These are phyloP conservation scores for Tetrahymena malaccensis DNA, from an alignment of 73 alveolate genomes.

Conservation along the genomic window DNA sequence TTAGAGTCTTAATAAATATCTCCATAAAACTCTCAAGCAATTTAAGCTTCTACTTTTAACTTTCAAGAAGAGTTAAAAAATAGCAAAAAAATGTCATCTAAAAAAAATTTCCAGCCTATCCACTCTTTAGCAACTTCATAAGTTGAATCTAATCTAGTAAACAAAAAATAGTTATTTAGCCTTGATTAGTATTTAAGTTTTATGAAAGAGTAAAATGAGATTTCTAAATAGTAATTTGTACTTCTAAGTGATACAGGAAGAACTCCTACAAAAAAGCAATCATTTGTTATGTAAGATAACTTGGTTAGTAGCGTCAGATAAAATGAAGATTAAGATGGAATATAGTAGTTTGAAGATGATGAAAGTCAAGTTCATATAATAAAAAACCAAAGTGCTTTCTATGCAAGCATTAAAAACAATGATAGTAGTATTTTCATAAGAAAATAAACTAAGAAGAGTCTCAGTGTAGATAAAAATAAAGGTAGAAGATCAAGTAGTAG, in stretches of 20 bases:
- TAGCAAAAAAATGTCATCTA: background rate
- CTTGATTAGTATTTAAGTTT: background rate
- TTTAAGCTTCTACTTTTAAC: background rate
- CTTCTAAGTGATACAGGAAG: background rate
- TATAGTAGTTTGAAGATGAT: background rate
- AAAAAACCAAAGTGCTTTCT: background rate
- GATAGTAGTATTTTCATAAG: background rate
- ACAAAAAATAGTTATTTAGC: no score
- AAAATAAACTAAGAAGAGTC: background rate
- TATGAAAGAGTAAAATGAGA: background rate
- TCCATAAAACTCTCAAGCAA: background rate
- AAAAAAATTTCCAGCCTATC: background rate
- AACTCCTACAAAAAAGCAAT: background rate
- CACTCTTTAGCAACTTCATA: background rate
- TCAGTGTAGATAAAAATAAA: background rate
- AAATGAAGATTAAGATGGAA: background rate
- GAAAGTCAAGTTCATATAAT: background rate
- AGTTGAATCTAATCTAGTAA: background rate
- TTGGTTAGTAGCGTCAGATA: background rate
- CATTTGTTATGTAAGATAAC: background rate
- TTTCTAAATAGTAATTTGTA: background rate
- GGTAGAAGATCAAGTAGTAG: background rate
- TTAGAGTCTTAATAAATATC: background rate
- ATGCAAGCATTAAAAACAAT: background rate
- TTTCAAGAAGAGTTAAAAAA: background rate